Evolutionary conservation across 345 rosid species (phyloP).

Genomic region (Melaleuca quinquenervia): DNA sequence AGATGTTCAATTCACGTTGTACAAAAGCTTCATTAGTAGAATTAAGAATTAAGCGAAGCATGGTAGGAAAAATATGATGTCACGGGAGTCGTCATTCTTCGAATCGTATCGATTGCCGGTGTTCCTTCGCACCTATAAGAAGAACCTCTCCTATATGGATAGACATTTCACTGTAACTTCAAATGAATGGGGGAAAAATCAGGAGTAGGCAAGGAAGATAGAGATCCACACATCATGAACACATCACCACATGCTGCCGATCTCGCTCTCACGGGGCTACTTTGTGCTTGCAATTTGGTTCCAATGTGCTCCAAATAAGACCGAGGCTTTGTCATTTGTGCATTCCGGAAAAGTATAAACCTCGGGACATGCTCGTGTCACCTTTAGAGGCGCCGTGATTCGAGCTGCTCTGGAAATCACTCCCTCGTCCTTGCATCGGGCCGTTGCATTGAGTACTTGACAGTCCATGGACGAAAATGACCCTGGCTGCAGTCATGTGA

Average conservation of each 20-base stretch:
- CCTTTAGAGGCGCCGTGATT: background rate
- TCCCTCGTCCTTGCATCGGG: background rate
- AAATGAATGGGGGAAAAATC: too few species aligned
- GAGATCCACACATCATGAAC: background rate
- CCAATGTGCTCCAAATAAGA: background rate
- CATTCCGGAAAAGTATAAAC: background rate
- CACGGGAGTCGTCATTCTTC: background rate
- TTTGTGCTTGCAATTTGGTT: too few species aligned
- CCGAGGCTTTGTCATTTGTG: too few species aligned
- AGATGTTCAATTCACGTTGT: background rate
- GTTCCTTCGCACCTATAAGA: background rate
- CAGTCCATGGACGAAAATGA: too few species aligned
- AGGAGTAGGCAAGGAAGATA: background rate
- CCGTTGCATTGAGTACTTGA: too few species aligned
- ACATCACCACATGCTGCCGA: background rate
- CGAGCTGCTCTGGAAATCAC: background rate
- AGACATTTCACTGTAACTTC: background rate
- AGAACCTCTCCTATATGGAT: background rate
- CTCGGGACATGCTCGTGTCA: background rate
- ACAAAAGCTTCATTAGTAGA: background rate
- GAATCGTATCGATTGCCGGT: background rate
- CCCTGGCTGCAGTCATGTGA: too few species aligned
- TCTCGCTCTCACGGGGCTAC: too few species aligned
- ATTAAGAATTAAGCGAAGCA: background rate
- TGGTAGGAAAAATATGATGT: background rate